Conservation (phyloP, 257 asterid species). For the Orobanche coerulescens region DNA sequence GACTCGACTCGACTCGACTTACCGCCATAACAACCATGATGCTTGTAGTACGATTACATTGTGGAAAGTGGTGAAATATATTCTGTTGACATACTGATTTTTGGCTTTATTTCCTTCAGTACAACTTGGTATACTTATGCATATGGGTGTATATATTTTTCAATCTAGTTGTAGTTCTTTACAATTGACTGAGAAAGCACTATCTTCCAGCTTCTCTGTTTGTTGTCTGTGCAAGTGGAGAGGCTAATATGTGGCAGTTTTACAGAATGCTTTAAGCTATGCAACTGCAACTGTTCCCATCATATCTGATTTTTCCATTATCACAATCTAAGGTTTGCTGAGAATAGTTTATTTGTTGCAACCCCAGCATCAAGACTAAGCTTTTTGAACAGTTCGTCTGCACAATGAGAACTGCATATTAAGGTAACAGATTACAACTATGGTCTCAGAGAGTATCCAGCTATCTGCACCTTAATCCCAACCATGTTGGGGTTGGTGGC, state of each 20-base stretch:
- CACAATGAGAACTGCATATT: not conserved
- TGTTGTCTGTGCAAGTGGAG: too few species aligned
- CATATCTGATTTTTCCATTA: slow-evolving; percentile 1
- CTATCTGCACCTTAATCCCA: too few species aligned
- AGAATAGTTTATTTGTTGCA: not conserved
- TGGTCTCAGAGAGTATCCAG: not conserved
- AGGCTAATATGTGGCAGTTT: not conserved
- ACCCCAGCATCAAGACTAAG: not conserved
- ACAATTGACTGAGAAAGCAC: too few species aligned
- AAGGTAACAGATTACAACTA: not conserved
- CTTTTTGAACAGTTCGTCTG: not conserved
- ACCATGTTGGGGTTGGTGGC: too few species aligned
- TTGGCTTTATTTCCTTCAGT: not conserved
- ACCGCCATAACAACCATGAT: too few species aligned
- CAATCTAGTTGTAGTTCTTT: not conserved
- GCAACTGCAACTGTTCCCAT: not conserved
- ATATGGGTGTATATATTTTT: not conserved
- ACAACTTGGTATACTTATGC: slow-evolving; percentile 1
- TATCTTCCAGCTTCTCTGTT: too few species aligned
- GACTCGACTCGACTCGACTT: too few species aligned
- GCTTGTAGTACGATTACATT: not conserved
- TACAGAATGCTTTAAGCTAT: not conserved
- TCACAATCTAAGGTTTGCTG: not conserved
- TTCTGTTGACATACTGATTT: not conserved
- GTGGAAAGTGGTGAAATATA: not conserved